A percentile compares a stretch with the other conserved stretches of the same genome.
Conservation (phyloP, 495 filamentous ascomycete genomes). For the Letharia columbiana region DNA sequence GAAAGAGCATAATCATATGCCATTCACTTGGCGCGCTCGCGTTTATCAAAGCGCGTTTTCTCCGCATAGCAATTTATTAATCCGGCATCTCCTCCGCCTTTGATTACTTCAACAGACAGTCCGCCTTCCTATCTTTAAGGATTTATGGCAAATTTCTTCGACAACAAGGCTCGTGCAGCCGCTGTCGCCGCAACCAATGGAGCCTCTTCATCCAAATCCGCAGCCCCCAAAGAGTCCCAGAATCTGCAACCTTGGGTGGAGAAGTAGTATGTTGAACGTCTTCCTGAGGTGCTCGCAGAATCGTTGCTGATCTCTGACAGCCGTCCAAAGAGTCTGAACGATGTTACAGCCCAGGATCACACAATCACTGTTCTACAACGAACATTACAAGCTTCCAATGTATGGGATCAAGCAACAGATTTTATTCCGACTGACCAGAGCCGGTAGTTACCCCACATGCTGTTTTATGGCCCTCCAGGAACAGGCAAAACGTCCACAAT, state of each 20-base stretch:
- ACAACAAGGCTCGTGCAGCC: slow-evolving; percentile 83
- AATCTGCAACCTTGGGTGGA: slow-evolving; percentile 92
- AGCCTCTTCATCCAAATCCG: slow-evolving; percentile 40
- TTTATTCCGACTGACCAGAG: not conserved
- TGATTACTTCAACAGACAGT: not conserved
- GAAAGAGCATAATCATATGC: not conserved
- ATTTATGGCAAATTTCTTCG: slow-evolving; percentile 78
- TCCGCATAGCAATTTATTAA: not conserved
- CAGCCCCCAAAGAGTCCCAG: slow-evolving; percentile 51
- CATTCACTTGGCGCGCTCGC: slow-evolving; percentile 2
- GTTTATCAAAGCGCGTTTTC: not conserved
- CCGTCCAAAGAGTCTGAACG: slow-evolving; percentile 83
- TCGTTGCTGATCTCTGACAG: slow-evolving; percentile 38
- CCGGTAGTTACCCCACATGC: slow-evolving; percentile 86
- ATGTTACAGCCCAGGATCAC: slow-evolving; percentile 97
- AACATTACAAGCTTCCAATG: slow-evolving; percentile 89
- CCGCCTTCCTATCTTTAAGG: not conserved
- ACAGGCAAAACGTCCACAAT: slow-evolving; percentile 99
- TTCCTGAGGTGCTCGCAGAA: slow-evolving; percentile 1
- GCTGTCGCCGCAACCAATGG: slow-evolving; percentile 52
- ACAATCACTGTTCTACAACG: slow-evolving; percentile 86
- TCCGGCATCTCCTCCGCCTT: not conserved
- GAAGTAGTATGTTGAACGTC: slow-evolving; percentile 72
- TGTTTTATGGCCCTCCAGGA: slow-evolving; percentile 96
- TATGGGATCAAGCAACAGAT: slow-evolving; percentile 31